Evolutionary conservation across 345 rosid genomes (phyloP).

Genomic region (Acer negundo): DNA sequence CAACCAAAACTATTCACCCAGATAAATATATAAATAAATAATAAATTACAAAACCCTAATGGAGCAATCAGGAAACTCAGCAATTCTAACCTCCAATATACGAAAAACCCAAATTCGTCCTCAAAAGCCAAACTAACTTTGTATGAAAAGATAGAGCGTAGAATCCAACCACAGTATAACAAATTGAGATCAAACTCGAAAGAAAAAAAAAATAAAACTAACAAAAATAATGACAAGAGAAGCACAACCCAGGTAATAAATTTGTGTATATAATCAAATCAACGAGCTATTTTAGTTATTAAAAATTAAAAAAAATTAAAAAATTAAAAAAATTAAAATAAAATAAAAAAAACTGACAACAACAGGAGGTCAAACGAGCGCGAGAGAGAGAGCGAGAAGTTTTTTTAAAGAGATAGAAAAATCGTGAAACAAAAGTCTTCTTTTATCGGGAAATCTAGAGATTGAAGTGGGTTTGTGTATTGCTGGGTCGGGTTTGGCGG

Average conservation of each 20-base stretch:
- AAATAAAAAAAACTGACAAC: neutral
- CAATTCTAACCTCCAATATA: conserved; percentile 15
- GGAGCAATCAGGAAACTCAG: neutral
- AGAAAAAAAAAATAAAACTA: neutral
- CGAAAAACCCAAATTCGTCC: neutral
- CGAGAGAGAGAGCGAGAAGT: neutral
- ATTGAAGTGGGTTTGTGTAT: neutral
- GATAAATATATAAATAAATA: neutral
- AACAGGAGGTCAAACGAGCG: neutral
- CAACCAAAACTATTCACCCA: neutral
- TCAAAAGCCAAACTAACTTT: conserved; percentile 9
- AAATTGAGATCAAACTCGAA: conserved; percentile 19
- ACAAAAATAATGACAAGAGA: neutral
- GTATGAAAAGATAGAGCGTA: neutral
- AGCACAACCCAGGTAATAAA: neutral
- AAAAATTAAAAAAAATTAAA: too few relatives aligned
- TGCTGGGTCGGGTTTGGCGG: neutral
- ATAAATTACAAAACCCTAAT: conserved; percentile 36
- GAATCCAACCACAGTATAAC: conserved; percentile 7
- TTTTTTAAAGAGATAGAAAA: neutral
- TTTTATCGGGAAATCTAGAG: neutral
- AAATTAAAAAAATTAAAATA: too few relatives aligned
- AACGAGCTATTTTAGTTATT: neutral
- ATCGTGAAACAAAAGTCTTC: neutral
- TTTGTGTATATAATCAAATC: neutral